Evolutionary conservation across 2,329 filamentous ascomycete species (phyloP), one percentile per base, ranked within the genome.

Genomic region (Penicillium thymicola): DNA sequence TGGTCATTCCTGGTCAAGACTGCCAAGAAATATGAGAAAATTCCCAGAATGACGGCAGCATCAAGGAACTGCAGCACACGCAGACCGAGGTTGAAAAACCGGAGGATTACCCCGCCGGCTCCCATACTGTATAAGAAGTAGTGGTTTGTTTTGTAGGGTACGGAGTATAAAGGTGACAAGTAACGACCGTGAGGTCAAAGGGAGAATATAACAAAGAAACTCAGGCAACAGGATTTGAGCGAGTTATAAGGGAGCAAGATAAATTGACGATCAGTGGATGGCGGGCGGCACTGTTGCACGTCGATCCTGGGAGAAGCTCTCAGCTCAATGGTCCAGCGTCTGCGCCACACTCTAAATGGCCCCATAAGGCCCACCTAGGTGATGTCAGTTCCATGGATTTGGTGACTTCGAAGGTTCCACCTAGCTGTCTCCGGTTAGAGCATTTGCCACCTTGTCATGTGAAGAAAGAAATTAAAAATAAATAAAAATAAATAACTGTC

Each of bases 11-110:
- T 84, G 59, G 82, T 72, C 14, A 92, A 83, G 9, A 88, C 82
- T 9, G 88, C 85, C 48, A 97, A 84, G 81, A 92, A 95, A 81
- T 95, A 96, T 48, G 86, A 87, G 80, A 88, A 92, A 68, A 94
- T 83, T 64, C 83, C 88, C 59, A 97, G 83, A 59, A 93, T 83
- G 63, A 96, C 81, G 57, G 82, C 85, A 9, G 88, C 81, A 72
- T 85, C 89, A 70, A 84, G 80, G 74, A 96, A 88, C 67, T 90
- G 85, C 55, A 96, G 76, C 62, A 82, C 76, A 64, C 93, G 89
- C 67, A 95, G 78, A 71, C 87, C 81, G 72, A 88, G 88, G 68
- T 90, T 88, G 45, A 82, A 75, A 51, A 83, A 75, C 67, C 90
- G 90, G 66, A 96, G 84, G 65, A 84, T 79, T 59, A 86, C 73